Base-by-base conservation (phyloP, 1,284 basidiomycete genomes). In the Heterobasidion occidentale region DNA sequence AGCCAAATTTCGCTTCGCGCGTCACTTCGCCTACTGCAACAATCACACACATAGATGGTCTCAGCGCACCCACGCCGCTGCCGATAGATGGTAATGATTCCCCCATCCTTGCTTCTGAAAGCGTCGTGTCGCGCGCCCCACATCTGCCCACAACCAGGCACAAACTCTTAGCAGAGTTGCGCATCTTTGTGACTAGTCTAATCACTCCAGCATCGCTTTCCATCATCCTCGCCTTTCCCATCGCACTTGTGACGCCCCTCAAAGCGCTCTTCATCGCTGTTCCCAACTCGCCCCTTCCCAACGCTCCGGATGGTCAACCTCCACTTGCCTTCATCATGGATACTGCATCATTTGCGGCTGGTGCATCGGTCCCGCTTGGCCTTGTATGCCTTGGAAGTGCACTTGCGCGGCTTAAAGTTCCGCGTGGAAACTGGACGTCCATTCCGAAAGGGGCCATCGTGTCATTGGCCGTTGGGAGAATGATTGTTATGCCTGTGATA, bases 341-440 rank as follows among this genome's bases (percentile, higher is more conserved):
- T 57, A 83, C 86, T 0, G 72, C 84, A 0, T 71, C 70, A 1
- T 92, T 92, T 64, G 74, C 92, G 11, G 90, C 90, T 1, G 81
- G 71, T 0, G 86, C 89, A 0, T 81, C 81, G 1, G 81, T 93
- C 1, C 91, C 91, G 0, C 67, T 90, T 0, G 86, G 84, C 1
- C 70, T 94, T 35, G 78, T 91, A 12, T 82, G 84, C 20, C 73
- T 93, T 1, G 92, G 92, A 0, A 84, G 85, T 0, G 84, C 86
- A 1, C 77, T 93, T 33, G 88, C 90, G 0, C 73, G 86, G 46
- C 65, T 93, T 54, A 74, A 78, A 45, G 67, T 90, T 3, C 81
- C 83, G 1, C 64, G 70, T 53, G 71, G 70, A 20, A 72, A 76
- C 59, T 82, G 76, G 81, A 69, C 62, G 12, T 73, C 72, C 3